phyloP scores from a whole-genome alignment of 1,284 basidiomycete genomes.

The Rhodotorula sp. region DNA sequence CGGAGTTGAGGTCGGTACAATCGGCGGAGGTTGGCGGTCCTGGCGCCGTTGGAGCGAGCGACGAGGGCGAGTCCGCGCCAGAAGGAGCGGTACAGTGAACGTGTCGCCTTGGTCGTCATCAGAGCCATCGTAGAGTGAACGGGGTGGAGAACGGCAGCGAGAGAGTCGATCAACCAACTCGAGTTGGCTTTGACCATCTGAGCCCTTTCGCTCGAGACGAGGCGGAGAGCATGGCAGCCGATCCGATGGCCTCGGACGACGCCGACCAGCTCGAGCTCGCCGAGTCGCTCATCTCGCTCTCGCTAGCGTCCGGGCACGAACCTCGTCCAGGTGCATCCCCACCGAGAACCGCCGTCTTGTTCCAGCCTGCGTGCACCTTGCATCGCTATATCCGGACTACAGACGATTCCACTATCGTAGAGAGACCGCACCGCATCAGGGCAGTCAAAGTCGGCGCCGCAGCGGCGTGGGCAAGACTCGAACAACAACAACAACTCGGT shows the following conservation, averaged over 20 bases:
- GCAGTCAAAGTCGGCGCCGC: conserved; percentile 76
- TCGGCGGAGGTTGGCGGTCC: conserved; percentile 3
- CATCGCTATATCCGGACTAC: conserved; percentile 76
- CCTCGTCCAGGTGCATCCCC: background rate
- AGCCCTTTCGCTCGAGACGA: too few relatives aligned
- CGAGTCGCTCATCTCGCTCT: conserved; percentile 3
- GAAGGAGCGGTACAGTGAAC: conserved; percentile 15
- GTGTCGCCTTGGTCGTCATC: background rate
- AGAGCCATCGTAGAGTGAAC: background rate
- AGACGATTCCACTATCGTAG: conserved; percentile 63
- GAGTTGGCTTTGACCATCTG: too few relatives aligned
- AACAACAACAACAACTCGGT: background rate
- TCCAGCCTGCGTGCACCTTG: conserved; percentile 42
- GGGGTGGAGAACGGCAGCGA: background rate
- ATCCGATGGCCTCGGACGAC: background rate
- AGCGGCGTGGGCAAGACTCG: conserved; percentile 67
- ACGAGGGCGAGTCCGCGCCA: background rate
- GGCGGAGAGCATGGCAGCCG: background rate
- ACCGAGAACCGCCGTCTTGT: conserved; percentile 19
- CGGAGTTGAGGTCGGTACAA: conserved; percentile 6
- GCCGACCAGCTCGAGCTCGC: background rate
- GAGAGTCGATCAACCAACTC: background rate
- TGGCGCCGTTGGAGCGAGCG: background rate
- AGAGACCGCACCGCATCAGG: conserved; percentile 82
- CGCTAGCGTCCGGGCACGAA: background rate